A percentile compares a stretch with the other conserved stretches of the same genome.
phyloP scores from a whole-genome alignment of 257 asterid genomes.

The Solanum bulbocastanum region DNA sequence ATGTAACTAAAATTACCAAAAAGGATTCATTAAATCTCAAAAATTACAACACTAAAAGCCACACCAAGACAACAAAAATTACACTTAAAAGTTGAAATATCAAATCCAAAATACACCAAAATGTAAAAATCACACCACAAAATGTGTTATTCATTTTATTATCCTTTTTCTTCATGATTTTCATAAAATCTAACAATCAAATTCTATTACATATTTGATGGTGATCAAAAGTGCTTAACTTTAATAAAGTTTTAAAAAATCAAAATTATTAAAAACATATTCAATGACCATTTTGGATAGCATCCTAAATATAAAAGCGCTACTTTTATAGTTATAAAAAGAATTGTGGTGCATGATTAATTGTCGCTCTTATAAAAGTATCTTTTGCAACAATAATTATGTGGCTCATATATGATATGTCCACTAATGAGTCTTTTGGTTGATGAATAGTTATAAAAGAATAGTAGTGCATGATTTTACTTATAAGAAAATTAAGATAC shows the following conservation, averaged over 20 bases:
- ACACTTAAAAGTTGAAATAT: background rate
- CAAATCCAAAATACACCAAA: background rate
- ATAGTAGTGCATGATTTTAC: background rate
- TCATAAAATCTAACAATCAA: background rate
- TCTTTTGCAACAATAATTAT: background rate
- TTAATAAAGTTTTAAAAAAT: background rate
- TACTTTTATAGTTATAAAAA: background rate
- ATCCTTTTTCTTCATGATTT: accelerated
- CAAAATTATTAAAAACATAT: background rate
- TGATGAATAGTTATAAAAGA: background rate
- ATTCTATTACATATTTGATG: background rate
- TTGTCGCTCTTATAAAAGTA: background rate
- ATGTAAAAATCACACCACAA: background rate
- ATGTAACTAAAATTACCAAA: background rate
- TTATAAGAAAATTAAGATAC: background rate
- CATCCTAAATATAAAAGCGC: background rate
- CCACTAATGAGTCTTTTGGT: background rate
- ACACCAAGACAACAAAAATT: background rate
- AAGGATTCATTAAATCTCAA: background rate
- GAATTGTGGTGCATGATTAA: background rate
- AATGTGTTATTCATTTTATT: background rate
- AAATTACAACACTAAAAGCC: background rate
- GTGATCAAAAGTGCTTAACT: background rate
- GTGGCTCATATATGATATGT: background rate
- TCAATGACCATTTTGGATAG: background rate